phyloP scores from a whole-genome alignment of 2,329 filamentous ascomycete genomes.

The Neurospora sp. region DNA sequence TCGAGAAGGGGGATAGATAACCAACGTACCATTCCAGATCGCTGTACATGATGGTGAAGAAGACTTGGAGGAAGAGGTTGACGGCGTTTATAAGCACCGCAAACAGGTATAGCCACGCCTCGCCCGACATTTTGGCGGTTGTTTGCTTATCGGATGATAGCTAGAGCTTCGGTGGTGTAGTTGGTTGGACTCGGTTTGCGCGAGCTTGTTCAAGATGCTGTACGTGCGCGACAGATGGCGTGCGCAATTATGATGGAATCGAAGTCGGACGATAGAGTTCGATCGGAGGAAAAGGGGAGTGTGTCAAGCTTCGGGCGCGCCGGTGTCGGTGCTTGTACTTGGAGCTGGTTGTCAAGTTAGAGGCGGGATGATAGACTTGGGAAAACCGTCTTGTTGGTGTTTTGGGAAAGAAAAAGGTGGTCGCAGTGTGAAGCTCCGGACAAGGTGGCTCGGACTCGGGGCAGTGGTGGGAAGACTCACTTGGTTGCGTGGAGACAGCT shows the following conservation, averaged over 20 bases:
- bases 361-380: not conserved
- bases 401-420: not conserved
- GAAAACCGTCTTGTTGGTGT: not conserved
- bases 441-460: not conserved
- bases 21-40: constrained; percentile 92
- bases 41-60: constrained; percentile 99
- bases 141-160: not conserved
- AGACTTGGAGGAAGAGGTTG: constrained; percentile 98
- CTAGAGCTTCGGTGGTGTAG: not conserved
- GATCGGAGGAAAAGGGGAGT: not conserved
- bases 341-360: not conserved
- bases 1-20: not conserved
- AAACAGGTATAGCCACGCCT: constrained; percentile 97
- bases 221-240: not conserved
- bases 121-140: constrained; percentile 68
- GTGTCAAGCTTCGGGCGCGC: not conserved
- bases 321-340: constrained; percentile 4
- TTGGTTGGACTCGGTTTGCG: not conserved
- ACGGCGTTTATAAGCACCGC: constrained; percentile 99
- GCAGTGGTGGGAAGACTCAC: not conserved
- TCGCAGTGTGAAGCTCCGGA: not conserved
- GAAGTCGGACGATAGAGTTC: not conserved
- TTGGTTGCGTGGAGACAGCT: not conserved
- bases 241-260: not conserved
- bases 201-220: not conserved